A percentile compares a stretch with the other conserved stretches of the same genome.
phyloP scores from a whole-genome alignment of 2,329 filamentous ascomycete species.

The Xylaria sp. region DNA sequence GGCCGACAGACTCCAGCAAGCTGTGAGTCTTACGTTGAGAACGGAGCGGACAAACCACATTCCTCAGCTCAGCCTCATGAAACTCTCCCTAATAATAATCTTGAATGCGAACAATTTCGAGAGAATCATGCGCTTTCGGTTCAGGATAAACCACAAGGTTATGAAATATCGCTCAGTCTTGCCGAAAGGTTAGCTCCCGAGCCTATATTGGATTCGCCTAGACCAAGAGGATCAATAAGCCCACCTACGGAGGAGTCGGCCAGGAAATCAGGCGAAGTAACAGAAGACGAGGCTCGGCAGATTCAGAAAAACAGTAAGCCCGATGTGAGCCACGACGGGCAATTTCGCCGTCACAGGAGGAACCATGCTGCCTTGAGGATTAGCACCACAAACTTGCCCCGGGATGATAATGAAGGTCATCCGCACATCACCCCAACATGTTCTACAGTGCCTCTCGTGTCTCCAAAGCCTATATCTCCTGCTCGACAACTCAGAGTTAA shows the following conservation, averaged over 20 bases:
- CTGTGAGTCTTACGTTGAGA: not conserved
- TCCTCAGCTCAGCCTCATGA: not conserved
- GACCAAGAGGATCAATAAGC: not conserved
- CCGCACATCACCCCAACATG: slow-evolving; percentile 39
- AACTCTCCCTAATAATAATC: not conserved
- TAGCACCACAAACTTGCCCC: slow-evolving; percentile 34
- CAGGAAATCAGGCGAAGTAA: not conserved
- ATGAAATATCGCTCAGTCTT: not conserved
- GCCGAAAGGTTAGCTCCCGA: not conserved
- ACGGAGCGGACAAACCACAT: not conserved
- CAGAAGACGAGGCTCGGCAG: slow-evolving; percentile 1
- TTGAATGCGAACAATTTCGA: not conserved
- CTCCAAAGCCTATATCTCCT: slow-evolving; percentile 57
- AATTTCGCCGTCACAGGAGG: slow-evolving; percentile 36
- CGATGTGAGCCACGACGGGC: slow-evolving; percentile 7
- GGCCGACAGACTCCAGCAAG: slow-evolving; percentile 17
- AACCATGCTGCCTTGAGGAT: slow-evolving; percentile 38
- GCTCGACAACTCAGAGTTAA: slow-evolving; percentile 51
- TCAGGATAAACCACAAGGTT: not conserved
- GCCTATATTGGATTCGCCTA: not conserved
- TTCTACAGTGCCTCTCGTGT: slow-evolving; percentile 46
- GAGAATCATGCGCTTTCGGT: not conserved
- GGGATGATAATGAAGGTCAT: slow-evolving; percentile 35
- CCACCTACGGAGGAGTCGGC: not conserved
- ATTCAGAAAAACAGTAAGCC: not conserved